A percentile compares a stretch with the other conserved stretches of the same genome.
phyloP scores from a whole-genome alignment of 768 basidiomycete species.

The Kwoniella sp. region DNA sequence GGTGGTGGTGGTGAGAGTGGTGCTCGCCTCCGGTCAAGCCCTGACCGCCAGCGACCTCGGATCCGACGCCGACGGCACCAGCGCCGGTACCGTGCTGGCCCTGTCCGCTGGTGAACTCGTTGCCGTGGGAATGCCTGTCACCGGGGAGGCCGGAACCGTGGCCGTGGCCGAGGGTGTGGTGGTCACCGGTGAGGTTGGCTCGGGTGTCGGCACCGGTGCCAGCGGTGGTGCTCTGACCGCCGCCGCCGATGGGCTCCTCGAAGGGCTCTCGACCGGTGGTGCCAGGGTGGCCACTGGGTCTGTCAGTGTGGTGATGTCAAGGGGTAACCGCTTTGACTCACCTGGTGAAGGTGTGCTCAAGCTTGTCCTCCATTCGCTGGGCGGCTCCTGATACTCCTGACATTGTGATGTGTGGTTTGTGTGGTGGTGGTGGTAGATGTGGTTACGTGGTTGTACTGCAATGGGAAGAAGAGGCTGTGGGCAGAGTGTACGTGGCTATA shows the following conservation, averaged over 20 bases:
- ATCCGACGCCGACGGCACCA: constrained; percentile 9
- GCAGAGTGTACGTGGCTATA: neutral
- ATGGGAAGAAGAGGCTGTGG: neutral
- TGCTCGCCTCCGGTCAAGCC: constrained; percentile 10
- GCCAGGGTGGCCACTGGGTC: constrained; percentile 30
- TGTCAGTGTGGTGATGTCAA: neutral
- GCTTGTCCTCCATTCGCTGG: constrained; percentile 7
- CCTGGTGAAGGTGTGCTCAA: constrained; percentile 17
- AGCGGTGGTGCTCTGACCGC: neutral
- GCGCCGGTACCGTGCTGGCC: constrained; percentile 2
- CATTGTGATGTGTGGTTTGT: constrained; percentile 3
- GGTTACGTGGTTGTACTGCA: neutral
- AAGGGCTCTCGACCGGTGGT: constrained; percentile 43
- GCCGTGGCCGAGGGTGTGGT: constrained; percentile 9
- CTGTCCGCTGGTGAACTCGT: neutral
- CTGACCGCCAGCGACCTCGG: constrained; percentile 6
- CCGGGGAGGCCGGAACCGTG: constrained; percentile 3
- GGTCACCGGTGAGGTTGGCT: neutral
- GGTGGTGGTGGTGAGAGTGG: constrained; percentile 4
- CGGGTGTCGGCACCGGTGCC: constrained; percentile 3
- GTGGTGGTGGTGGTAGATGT: constrained; percentile 2
- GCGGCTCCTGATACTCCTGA: constrained; percentile 5
- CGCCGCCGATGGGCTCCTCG: constrained; percentile 18
- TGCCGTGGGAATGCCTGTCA: neutral
- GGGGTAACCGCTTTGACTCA: too few relatives aligned